Evolutionary conservation across 176 grass and related monocot species (phyloP).

Genomic region (Lolium perenne): DNA sequence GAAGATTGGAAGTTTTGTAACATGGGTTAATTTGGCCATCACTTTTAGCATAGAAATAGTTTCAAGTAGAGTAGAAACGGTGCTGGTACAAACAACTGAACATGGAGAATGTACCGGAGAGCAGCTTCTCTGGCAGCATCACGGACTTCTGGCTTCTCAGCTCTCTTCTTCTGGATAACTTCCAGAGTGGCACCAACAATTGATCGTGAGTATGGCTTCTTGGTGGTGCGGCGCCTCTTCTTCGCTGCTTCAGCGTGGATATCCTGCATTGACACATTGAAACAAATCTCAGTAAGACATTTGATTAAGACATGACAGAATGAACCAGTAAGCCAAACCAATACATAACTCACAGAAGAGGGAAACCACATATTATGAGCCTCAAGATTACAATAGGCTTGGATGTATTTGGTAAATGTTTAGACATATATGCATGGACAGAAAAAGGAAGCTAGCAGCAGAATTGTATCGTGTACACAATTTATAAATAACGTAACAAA

Average conservation of each 20-base stretch:
- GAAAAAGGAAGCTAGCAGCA: background rate
- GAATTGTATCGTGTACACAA: background rate
- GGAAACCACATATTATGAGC: background rate
- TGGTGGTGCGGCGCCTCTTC: constrained; percentile 80
- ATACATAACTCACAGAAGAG: background rate
- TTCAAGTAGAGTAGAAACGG: background rate
- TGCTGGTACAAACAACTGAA: background rate
- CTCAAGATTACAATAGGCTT: background rate
- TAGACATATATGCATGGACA: background rate
- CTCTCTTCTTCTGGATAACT: constrained; percentile 92
- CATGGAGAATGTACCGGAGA: constrained; percentile 66
- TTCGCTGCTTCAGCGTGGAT: constrained; percentile 84
- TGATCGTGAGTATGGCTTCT: constrained; percentile 91
- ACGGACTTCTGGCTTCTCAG: constrained; percentile 89
- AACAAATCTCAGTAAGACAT: background rate
- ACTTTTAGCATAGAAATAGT: background rate
- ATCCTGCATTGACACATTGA: constrained; percentile 54
- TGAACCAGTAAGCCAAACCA: background rate
- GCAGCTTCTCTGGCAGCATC: constrained; percentile 92
- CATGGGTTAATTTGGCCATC: background rate
- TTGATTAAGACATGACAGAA: background rate
- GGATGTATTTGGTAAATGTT: background rate
- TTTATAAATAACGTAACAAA: constrained; percentile 13
- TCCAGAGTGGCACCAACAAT: constrained; percentile 91
- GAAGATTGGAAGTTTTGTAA: background rate